Evolutionary conservation across 495 filamentous ascomycete genomes (phyloP), one percentile per base, ranked within the genome.

Genomic region (Aspergillus taichungensis): DNA sequence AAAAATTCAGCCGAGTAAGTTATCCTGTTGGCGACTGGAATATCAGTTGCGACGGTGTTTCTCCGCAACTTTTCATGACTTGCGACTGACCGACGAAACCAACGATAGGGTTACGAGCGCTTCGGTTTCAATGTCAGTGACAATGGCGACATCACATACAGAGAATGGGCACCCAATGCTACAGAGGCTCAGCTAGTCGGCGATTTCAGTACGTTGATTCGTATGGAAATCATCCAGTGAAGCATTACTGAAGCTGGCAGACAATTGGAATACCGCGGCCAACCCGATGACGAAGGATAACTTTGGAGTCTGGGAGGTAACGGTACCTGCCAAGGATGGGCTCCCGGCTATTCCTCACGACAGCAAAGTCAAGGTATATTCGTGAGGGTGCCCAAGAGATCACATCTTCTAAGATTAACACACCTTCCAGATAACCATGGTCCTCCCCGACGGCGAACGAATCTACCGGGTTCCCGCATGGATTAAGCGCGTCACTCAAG

Each of bases 401-500:
- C 13, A 18, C 24, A 41, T 44, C 24, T 57, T 53, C 39, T 34
- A n/a, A 60, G 44, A 6, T 42, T 66, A 18, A 62, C 42, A 40
- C 29, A 29, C 41, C 6, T 28, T 2, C 37, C 50, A 95, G 90
- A 86, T 95, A 41, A 85, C 88, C 9, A 77, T 98, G 71, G 79
- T 88, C 24, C 80, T 85, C 8, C 87, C 85, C 37, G 77, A 72
- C 13, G 84, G 83, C 32, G 82, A 88, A 54, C 77, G 86, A 53
- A 80, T 92, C 53, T 92, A 96, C 60, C 79, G 92, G 47, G 68
- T 97, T 32, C 92, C 92, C 34, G 84, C 88, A 32, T 98, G 92
- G 92, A 97, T 96, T 71, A 95, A 82, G 61, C 87, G 92, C 48
- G 91, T 95, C 37, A 94, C 89, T 3, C 92, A 98, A 64, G 89